Evolutionary conservation across 1,284 basidiomycete species (phyloP), one percentile per base, ranked within the genome.

Genomic region (Moesziomyces aphidis): DNA sequence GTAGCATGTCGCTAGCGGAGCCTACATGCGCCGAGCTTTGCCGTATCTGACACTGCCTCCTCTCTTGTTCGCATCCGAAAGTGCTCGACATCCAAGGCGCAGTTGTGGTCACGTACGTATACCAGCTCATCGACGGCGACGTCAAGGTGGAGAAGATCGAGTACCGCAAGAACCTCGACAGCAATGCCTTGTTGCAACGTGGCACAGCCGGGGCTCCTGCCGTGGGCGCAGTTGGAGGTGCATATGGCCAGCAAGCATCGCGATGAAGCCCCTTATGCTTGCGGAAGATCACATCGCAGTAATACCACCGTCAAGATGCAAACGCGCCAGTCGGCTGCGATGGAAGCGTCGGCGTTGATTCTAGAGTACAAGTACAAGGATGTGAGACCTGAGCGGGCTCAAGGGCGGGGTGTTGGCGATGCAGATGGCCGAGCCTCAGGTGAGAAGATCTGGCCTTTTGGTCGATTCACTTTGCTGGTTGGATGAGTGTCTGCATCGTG

Each of bases 111-210:
- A 81, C 82, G 4, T 84, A 84, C 49, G 79, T 84, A 36, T 84
- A 84, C 54, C 83, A 83, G 58, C 78, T 83, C 34, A 81, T 84
- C 53, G 73, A 82, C 36, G 80, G 74, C 22, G 82, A 84, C 19
- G 83, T 84, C 50, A 83, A 83, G 55, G 83, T 84, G 23, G 83
- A 84, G 47, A 83, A 83, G 73, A 79, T 83, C 57, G 83, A 84
- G 52, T 84, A 83, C 51, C 60, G 78, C 23, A 82, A 82, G 59
- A 69, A 75, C 24, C 46, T 75, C 50, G 73, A 75, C 52, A 75
- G 64, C 57, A 67, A 68, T 31, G 53, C 64, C 3, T 57, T 74
- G 60, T 50, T 61, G 55, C 67, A 72, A 44, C 54, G 73, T 23
- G 57, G 63, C 17, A 62, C 66, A 17, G 36, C 58, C 13, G 62